A percentile compares a stretch with the other conserved stretches of the same genome.
Evolutionary conservation across 306 rosid genomes (phyloP).

Genomic region (Ceratonia siliqua): DNA sequence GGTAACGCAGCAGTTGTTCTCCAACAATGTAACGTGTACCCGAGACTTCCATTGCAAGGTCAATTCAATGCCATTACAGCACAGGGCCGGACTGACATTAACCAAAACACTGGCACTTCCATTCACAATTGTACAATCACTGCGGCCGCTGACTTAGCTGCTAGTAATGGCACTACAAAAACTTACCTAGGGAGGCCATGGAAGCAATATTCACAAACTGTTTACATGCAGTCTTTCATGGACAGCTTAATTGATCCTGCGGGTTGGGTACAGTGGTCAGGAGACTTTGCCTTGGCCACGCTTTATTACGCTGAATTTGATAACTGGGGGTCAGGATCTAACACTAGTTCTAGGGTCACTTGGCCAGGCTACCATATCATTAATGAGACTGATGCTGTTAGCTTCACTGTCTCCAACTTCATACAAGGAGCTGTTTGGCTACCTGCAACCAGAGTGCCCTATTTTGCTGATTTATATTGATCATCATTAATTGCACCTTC

Average conservation of each 20-base stretch:
- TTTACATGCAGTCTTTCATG: conserved; percentile 55
- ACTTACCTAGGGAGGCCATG: conserved; percentile 59
- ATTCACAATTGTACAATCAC: conserved; percentile 43
- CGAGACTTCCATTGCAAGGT: conserved; percentile 41
- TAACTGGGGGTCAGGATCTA: conserved; percentile 45
- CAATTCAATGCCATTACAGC: conserved; percentile 53
- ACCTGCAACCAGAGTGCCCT: conserved; percentile 44
- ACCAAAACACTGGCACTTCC: conserved; percentile 51
- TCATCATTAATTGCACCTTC: conserved; percentile 3
- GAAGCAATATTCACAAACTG: conserved; percentile 42
- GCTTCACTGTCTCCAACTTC: conserved; percentile 44
- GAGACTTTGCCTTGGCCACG: conserved; percentile 45
- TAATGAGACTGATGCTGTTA: conserved; percentile 11
- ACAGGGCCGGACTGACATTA: conserved; percentile 47
- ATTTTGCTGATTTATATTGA: conserved; percentile 27
- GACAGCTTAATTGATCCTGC: conserved; percentile 38
- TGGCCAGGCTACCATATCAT: conserved; percentile 48
- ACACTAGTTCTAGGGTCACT: conserved; percentile 36
- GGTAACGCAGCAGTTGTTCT: conserved; percentile 55
- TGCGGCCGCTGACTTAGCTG: conserved; percentile 41
- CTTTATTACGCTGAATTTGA: conserved; percentile 50
- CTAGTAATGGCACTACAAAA: conserved; percentile 19
- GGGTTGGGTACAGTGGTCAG: conserved; percentile 54
- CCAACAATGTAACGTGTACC: conserved; percentile 48
- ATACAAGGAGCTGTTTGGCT: conserved; percentile 46